Base-by-base conservation (phyloP, 306 rosid species). In the Pterocarpus macrocarpus region DNA sequence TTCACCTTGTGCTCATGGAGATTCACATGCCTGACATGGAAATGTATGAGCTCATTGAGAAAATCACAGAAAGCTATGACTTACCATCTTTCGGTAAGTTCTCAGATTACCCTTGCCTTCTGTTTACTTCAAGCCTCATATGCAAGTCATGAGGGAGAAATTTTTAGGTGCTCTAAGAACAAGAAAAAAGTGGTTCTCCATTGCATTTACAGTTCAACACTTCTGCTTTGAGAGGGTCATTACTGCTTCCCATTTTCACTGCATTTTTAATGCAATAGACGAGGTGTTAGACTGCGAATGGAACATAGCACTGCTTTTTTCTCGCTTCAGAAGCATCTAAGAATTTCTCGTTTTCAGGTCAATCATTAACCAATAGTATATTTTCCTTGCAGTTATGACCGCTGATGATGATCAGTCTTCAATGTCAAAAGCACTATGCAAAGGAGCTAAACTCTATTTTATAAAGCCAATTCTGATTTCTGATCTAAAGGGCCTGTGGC, bases 1-100 rank as follows among this genome's bases (percentile, higher is more conserved):
- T 86, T 55, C 67, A 87, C 47, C 75, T 92, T 34, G 80, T 87
- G 55, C 56, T 88, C 71, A 36, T 82, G 69, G 89, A 86, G 11
- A 69, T 63, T 57, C 57, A 79, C 47, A 76, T 90, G 82, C 92
- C 86, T 3, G 86, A 82, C 83, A 79, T 82, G 87, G 79, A 70
- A 16, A 69, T 30, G 66, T 62, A 72, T 61, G 79, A 62, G 41
- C 36, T 92, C 66, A 43, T 80, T 0, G 79, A 76, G 69, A 90
- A 79, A 77, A 33, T 90, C 62, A 67, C 8, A 36, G 45, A 69
- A 80, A 36, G 22, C 9, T 74, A 82, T 28, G 36, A 41, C 5
- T 28, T 79, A 32, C 86, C 91, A 3, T 62, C 85, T 76, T 82
- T 82, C 38, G 22, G 91, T 86, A 80, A 82, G 91, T 86, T 43